phyloP scores from a whole-genome alignment of 2,329 filamentous ascomycete species.

The Pyrenophora seminiperda region DNA sequence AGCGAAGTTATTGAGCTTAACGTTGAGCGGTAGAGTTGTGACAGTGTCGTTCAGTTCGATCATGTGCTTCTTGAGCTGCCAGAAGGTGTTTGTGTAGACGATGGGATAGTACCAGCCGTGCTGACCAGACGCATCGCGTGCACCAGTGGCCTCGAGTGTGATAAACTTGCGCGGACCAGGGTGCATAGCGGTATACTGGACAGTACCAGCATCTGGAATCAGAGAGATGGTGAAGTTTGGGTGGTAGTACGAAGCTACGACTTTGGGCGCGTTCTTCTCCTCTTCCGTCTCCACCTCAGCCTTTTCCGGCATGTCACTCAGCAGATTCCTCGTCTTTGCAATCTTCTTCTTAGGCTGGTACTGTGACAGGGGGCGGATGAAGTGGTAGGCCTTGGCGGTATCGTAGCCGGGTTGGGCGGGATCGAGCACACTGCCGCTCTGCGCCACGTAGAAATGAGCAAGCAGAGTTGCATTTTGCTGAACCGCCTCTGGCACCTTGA shows the following conservation, averaged over 20 bases:
- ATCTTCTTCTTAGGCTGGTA: slow-evolving; percentile 91
- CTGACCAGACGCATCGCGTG: slow-evolving; percentile 80
- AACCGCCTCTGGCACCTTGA: slow-evolving; percentile 76
- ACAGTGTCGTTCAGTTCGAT: slow-evolving; percentile 88
- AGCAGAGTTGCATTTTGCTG: slow-evolving; percentile 93
- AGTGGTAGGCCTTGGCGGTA: slow-evolving; percentile 76
- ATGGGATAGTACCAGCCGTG: slow-evolving; percentile 95
- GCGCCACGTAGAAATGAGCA: slow-evolving; percentile 89
- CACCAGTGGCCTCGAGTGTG: slow-evolving; percentile 76
- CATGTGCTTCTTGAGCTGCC: slow-evolving; percentile 94
- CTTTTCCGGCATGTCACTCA: slow-evolving; percentile 58
- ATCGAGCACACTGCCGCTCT: slow-evolving; percentile 76
- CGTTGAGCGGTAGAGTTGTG: slow-evolving; percentile 76
- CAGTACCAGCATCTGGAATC: slow-evolving; percentile 76
- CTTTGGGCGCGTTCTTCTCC: slow-evolving; percentile 63
- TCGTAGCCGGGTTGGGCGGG: slow-evolving; percentile 75
- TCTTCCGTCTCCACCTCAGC: slow-evolving; percentile 58
- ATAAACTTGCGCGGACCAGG: slow-evolving; percentile 79
- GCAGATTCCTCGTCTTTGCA: slow-evolving; percentile 82
- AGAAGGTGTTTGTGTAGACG: slow-evolving; percentile 93
- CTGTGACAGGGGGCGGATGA: slow-evolving; percentile 82
- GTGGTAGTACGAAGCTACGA: slow-evolving; percentile 87
- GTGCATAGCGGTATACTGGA: slow-evolving; percentile 69
- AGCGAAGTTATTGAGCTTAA: slow-evolving; percentile 79
- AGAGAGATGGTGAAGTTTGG: slow-evolving; percentile 91